Conservation (phyloP, 495 filamentous ascomycete genomes). For the Aspergillus carlsbadensis region DNA sequence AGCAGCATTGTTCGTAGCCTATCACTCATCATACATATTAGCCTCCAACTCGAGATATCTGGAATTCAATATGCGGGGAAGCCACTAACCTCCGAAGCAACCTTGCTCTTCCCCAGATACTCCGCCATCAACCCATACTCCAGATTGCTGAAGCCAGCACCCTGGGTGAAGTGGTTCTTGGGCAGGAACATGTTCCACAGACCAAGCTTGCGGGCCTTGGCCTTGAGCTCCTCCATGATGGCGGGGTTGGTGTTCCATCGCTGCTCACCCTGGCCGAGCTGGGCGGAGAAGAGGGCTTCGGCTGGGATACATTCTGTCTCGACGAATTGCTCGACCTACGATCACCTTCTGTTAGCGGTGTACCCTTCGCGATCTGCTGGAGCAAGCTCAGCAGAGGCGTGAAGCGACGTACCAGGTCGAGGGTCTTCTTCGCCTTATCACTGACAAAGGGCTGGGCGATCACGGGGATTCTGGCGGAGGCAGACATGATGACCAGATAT, state of each 20-base stretch:
- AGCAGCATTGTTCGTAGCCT: slow-evolving; percentile 86
- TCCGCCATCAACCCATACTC: slow-evolving; percentile 95
- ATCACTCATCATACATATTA: background rate
- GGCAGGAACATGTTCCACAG: slow-evolving; percentile 99
- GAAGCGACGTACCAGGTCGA: slow-evolving; percentile 55
- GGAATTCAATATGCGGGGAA: background rate
- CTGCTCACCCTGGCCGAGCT: slow-evolving; percentile 70
- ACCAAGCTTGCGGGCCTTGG: slow-evolving; percentile 76
- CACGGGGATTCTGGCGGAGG: slow-evolving; percentile 62
- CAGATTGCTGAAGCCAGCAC: slow-evolving; percentile 85
- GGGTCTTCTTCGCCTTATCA: slow-evolving; percentile 74
- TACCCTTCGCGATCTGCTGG: slow-evolving; percentile 16
- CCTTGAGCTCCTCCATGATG: slow-evolving; percentile 86
- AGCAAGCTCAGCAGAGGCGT: background rate
- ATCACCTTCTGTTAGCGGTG: slow-evolving; percentile 14
- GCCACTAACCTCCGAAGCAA: slow-evolving; percentile 65
- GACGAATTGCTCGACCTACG: slow-evolving; percentile 87
- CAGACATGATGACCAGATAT: slow-evolving; percentile 39
- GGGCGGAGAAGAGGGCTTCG: slow-evolving; percentile 73
- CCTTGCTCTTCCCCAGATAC: slow-evolving; percentile 74
- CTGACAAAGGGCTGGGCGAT: slow-evolving; percentile 69
- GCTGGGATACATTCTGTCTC: slow-evolving; percentile 93
- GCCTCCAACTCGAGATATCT: background rate
- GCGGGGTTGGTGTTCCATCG: slow-evolving; percentile 77
- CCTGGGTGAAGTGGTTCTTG: slow-evolving; percentile 90